A percentile compares a stretch with the other conserved stretches of the same genome.
These are phyloP conservation scores for Tolypocladium pustulatum DNA, from an alignment of 2,329 filamentous ascomycete genomes.

Conservation along the genomic window DNA sequence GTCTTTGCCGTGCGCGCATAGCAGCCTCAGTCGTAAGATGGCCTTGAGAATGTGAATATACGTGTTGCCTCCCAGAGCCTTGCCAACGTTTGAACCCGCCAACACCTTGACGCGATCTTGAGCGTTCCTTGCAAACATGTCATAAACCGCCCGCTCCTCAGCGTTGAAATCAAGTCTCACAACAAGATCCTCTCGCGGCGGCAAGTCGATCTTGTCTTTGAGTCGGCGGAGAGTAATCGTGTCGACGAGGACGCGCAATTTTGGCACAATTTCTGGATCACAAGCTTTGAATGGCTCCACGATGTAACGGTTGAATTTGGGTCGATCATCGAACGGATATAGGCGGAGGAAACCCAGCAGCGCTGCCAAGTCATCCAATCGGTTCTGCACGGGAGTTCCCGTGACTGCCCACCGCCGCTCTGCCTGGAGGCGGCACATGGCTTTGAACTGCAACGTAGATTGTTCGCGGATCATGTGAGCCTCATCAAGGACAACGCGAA, in stretches of 20 bases:
- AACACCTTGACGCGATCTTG: conserved; percentile 71
- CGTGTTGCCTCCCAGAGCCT: conserved; percentile 68
- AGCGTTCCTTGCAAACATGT: conserved; percentile 74
- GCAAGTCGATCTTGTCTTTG: conserved; percentile 84
- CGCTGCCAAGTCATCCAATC: conserved; percentile 79
- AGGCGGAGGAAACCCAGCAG: conserved; percentile 78
- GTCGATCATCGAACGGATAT: conserved; percentile 71
- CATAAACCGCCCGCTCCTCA: conserved; percentile 69
- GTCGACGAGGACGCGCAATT: conserved; percentile 80
- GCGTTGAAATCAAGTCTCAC: conserved; percentile 64
- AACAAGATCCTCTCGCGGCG: conserved; percentile 61
- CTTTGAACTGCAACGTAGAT: conserved; percentile 70
- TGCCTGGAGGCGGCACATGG: conserved; percentile 69
- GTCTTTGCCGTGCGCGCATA: conserved; percentile 91
- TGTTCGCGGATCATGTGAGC: conserved; percentile 90
- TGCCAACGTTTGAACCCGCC: conserved; percentile 44
- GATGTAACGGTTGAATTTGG: conserved; percentile 69
- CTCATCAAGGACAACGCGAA: conserved; percentile 87
- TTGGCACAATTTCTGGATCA: conserved; percentile 73
- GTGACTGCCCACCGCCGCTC: conserved; percentile 93
- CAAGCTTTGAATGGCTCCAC: conserved; percentile 78
- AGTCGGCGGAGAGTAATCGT: conserved; percentile 87
- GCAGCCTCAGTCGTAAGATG: conserved; percentile 77
- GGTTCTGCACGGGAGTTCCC: conserved; percentile 90
- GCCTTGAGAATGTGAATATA: conserved; percentile 90